Evolutionary conservation across 257 asterid genomes (phyloP).

Genomic region (Mitragyna speciosa): DNA sequence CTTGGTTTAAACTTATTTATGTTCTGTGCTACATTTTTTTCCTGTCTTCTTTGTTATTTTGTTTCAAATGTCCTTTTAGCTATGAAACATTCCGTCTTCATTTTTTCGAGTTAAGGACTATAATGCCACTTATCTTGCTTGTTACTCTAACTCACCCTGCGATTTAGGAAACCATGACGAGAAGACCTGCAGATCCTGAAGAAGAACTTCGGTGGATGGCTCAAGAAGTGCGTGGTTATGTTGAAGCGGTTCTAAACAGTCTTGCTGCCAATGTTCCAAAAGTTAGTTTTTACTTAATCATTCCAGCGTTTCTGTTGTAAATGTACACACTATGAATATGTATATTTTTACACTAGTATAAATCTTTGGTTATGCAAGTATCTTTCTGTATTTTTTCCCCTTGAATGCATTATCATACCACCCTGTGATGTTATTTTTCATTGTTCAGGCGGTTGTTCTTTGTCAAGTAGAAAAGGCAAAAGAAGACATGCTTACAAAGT

Average conservation of each 20-base stretch:
- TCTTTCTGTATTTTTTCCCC: neutral
- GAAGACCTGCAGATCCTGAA: constrained; percentile 92
- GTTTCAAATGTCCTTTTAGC: neutral
- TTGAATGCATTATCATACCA: neutral
- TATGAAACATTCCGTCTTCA: neutral
- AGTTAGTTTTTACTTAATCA: constrained; percentile 36
- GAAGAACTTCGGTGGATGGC: constrained; percentile 98
- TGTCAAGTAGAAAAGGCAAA: constrained; percentile 96
- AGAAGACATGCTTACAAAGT: constrained; percentile 93
- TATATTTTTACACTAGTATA: neutral
- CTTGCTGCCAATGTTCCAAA: constrained; percentile 96
- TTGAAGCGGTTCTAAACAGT: constrained; percentile 93
- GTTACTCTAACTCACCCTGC: neutral
- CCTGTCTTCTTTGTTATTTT: neutral
- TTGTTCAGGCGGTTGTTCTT: constrained; percentile 84
- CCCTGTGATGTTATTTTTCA: constrained; percentile 22
- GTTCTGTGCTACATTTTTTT: neutral
- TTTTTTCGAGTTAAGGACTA: neutral
- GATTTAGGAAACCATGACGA: constrained; percentile 70
- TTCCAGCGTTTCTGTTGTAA: neutral
- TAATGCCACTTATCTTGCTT: neutral
- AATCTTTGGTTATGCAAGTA: neutral
- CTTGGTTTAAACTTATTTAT: neutral
- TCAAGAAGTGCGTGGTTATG: constrained; percentile 97
- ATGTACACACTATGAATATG: neutral